Base-by-base conservation (phyloP, 179 eudicot species). In the Camellia oleifera region DNA sequence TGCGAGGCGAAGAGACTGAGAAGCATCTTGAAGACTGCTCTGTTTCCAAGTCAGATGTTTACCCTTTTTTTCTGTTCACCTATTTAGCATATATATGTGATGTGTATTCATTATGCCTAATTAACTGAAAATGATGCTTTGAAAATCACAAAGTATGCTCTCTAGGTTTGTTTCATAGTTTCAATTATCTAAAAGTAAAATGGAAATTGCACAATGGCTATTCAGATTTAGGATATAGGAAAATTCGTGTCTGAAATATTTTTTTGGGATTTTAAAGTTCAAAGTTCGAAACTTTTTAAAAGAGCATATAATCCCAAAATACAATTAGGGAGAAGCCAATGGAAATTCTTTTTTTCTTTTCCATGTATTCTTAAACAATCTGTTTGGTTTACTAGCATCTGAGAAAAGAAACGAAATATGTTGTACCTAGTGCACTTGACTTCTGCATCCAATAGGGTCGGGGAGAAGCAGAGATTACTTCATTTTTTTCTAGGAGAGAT, bases 11-110 rank as follows among this genome's bases (percentile, higher is more conserved):
- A 77, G 88, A 85, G 74, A 86, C 81, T 26, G 92, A 83, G 60
- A 93, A 94, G 87, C 91, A 94, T 0, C 89, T 94, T 20, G 94
- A 92, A 80, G 98, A 94, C 67, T 92, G 98, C 82, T 84, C 98
- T 23, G 94, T 94, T 57, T 90, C 98, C 85, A 94, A 94, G 97
- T 94, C 26, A 32, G 93, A 80, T 69, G 45, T 64, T 57, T 64
- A 45, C 68, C 13, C 42, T 14, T 45, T 17, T 8, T 54, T 62
- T 45, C 13, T 3, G 3, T 12, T 40, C 50, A 44, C n/a, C 73
- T 65, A 13, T 62, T 56, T 1, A 0, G 2, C 4, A 18, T 2
- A n/a, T 13, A 32, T 32, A 62, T 48, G n/a, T 74, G 7, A 65
- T 54, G 20, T 60, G 12, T 46, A 5, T 67, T 67, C 64, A 45